A percentile compares a stretch with the other conserved stretches of the same genome.
These are phyloP conservation scores for Apiospora pterosperma DNA, from an alignment of 2,329 filamentous ascomycete species.

Conservation along the genomic window DNA sequence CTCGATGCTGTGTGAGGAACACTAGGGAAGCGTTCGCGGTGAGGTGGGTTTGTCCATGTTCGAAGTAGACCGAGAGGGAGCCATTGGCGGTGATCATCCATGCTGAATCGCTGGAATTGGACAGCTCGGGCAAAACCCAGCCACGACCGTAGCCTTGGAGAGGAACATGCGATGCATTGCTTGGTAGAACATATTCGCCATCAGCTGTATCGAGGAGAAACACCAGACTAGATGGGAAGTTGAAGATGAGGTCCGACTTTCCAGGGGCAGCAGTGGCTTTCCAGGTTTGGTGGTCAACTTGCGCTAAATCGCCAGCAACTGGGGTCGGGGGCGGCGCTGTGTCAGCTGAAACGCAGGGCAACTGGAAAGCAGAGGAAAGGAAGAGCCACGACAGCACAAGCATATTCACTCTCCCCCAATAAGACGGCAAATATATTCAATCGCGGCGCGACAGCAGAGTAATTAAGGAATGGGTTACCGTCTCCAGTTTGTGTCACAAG, in stretches of 20 bases:
- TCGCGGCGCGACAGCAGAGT: not conserved
- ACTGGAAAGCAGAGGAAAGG: not conserved
- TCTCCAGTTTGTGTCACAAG: too few species aligned
- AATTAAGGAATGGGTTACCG: not conserved
- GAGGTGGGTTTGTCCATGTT: not conserved
- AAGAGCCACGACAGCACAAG: not conserved
- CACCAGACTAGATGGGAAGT: not conserved
- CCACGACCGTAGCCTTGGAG: not conserved
- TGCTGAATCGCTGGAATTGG: not conserved
- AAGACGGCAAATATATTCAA: not conserved
- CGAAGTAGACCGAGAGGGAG: not conserved
- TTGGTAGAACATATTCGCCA: not conserved
- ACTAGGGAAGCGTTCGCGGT: not conserved
- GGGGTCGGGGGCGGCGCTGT: not conserved
- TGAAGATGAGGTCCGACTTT: not conserved
- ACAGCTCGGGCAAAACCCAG: not conserved
- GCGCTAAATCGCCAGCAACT: not conserved
- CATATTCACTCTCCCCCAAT: not conserved
- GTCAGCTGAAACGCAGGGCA: not conserved
- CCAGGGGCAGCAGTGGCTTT: not conserved
- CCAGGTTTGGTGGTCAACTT: not conserved
- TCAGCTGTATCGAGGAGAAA: not conserved
- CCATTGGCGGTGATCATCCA: not conserved
- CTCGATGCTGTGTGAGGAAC: not conserved
- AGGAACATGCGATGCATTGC: not conserved